These are phyloP conservation scores for Coemansia sp. DNA, from an alignment of 192 early-diverging fungal species.

Conservation along the genomic window DNA sequence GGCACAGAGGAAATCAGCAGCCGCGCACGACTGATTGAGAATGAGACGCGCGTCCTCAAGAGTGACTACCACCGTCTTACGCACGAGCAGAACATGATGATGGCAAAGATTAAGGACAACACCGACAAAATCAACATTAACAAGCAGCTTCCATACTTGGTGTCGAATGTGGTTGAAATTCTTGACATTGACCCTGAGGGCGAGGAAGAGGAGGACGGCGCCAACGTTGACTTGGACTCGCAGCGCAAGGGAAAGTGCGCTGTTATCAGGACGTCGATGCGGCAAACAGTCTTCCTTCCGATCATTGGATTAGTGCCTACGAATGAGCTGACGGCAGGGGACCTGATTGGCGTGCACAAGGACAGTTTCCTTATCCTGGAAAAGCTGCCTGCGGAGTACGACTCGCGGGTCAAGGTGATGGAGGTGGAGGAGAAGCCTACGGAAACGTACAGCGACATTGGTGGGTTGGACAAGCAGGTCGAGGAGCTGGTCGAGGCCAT, in stretches of 20 bases:
- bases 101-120: conserved; percentile 95
- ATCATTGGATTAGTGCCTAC: conserved; percentile 95
- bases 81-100: conserved; percentile 86
- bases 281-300: conserved; percentile 96
- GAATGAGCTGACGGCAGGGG: conserved; percentile 85
- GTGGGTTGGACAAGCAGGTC: conserved; percentile 87
- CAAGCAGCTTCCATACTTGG: conserved; percentile 95
- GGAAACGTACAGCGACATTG: conserved; percentile 94
- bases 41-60: conserved; percentile 96
- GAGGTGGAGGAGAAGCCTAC: conserved; percentile 99
- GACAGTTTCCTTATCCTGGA: conserved; percentile 96
- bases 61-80: conserved; percentile 84
- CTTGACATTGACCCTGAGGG: conserved; percentile 89
- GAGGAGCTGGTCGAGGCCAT: conserved; percentile 86
- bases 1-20: conserved; percentile 91
- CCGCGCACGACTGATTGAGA: conserved; percentile 88
- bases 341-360: conserved; percentile 97
- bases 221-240: conserved; percentile 89
- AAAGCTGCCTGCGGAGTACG: conserved; percentile 96
- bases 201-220: conserved; percentile 92
- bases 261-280: conserved; percentile 91
- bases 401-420: conserved; percentile 98
- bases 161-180: conserved; percentile 95
- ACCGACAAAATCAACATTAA: conserved; percentile 98
- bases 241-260: conserved; percentile 95